Percentiles rank a stretch among this genome's conserved stretches.
phyloP scores from a whole-genome alignment of 176 grass and related monocot genomes.

The Oryza australiensis region DNA sequence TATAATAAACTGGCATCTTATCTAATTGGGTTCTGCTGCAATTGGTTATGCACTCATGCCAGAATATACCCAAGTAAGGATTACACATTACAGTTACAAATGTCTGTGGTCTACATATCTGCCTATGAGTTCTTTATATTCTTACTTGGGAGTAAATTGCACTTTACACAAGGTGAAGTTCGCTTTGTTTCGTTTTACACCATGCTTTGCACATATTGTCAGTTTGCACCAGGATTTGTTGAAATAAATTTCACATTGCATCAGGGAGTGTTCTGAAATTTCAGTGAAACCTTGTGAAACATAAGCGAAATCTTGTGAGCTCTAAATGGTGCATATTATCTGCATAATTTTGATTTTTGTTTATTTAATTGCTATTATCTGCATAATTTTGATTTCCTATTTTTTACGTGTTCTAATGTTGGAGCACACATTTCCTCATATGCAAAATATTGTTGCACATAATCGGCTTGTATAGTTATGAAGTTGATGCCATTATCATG shows the following conservation, averaged over 20 bases:
- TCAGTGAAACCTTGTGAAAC: background rate
- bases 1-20: conserved; percentile 5
- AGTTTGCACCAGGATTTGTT: background rate
- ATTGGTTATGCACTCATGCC: background rate
- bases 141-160: background rate
- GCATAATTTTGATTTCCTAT: background rate
- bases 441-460: no score
- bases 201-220: background rate
- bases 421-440: no score
- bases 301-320: background rate
- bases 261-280: background rate
- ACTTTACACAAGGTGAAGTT: background rate
- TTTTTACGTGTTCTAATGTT: no score
- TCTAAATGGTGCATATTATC: background rate
- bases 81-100: background rate
- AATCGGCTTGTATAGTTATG: no score
- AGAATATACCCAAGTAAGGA: background rate
- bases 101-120: background rate
- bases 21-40: background rate
- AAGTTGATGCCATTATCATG: no score
- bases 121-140: background rate
- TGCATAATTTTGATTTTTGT: background rate
- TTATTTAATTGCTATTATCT: background rate
- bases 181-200: background rate
- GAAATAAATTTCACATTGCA: background rate